phyloP scores from a whole-genome alignment of 306 rosid genomes.

The Betula pendula region DNA sequence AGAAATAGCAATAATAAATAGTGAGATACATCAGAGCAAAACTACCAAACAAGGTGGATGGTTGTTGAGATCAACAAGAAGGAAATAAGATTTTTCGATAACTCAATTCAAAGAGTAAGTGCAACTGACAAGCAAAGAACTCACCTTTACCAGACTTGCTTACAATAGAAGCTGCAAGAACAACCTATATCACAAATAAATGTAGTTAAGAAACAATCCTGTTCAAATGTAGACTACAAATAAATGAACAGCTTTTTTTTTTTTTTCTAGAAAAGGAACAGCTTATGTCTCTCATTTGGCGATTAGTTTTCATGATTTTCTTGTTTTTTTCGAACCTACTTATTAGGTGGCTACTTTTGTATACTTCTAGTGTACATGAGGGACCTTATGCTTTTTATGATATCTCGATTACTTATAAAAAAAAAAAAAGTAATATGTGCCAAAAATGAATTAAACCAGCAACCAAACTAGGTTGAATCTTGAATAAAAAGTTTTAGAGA shows the following conservation, averaged over 20 bases:
- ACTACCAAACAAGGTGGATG: not conserved
- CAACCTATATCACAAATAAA: conserved; percentile 60
- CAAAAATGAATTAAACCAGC: not conserved
- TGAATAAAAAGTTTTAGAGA: not conserved
- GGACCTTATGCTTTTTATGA: too few species aligned
- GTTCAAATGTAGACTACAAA: not conserved
- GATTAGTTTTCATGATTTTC: too few species aligned
- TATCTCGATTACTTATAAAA: too few species aligned
- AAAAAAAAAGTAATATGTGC: not conserved
- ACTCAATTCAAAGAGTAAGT: not conserved
- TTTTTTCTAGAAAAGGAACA: not conserved
- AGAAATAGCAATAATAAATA: not conserved
- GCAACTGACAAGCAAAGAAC: conserved; percentile 22
- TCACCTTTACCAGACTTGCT: conserved; percentile 96
- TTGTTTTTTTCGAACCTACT: too few species aligned
- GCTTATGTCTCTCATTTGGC: too few species aligned
- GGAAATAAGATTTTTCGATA: not conserved
- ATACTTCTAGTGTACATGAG: too few species aligned
- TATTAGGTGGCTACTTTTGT: too few species aligned
- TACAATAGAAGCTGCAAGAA: conserved; percentile 84
- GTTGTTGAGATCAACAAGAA: conserved; percentile 1
- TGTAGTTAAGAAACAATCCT: conserved; percentile 3
- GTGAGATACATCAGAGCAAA: not conserved
- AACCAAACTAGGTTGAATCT: not conserved
- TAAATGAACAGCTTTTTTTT: not conserved